Evolutionary conservation across 331 rosid species (phyloP).

Genomic region (Acacia pycnantha): DNA sequence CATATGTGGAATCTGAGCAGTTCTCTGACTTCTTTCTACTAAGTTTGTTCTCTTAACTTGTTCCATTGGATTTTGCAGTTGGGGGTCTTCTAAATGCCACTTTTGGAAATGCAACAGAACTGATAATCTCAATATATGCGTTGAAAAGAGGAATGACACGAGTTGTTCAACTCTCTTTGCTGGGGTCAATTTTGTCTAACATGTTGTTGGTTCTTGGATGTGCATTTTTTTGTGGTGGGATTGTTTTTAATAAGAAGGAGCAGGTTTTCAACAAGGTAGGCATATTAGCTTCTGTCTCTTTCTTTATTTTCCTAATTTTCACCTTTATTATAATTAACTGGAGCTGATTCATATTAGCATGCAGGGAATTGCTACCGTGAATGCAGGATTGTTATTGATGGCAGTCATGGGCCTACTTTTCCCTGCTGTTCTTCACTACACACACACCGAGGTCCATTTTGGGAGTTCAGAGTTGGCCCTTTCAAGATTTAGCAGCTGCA

Average conservation of each 20-base stretch:
- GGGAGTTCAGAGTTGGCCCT: slow-evolving; percentile 82
- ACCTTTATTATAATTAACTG: slow-evolving; percentile 1
- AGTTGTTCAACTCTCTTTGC: slow-evolving; percentile 79
- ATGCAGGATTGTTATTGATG: slow-evolving; percentile 78
- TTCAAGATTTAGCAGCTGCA: slow-evolving; percentile 82
- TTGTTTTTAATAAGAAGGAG: slow-evolving; percentile 57
- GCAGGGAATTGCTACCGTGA: slow-evolving; percentile 70
- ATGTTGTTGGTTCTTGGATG: slow-evolving; percentile 93
- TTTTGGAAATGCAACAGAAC: slow-evolving; percentile 92
- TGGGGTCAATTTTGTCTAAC: slow-evolving; percentile 87
- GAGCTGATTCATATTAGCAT: slow-evolving; percentile 34
- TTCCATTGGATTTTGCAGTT: slow-evolving; percentile 48
- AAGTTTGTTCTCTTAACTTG: neutral
- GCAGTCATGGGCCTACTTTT: slow-evolving; percentile 84
- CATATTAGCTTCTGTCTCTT: slow-evolving; percentile 2
- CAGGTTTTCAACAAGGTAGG: slow-evolving; percentile 79
- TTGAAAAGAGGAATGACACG: slow-evolving; percentile 70
- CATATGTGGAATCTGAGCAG: neutral
- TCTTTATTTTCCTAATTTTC: neutral
- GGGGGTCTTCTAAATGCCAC: slow-evolving; percentile 92
- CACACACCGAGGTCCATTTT: slow-evolving; percentile 62
- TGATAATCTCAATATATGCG: slow-evolving; percentile 84
- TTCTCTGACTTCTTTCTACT: neutral
- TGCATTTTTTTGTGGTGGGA: slow-evolving; percentile 83
- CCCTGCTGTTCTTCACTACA: slow-evolving; percentile 81